Evolutionary conservation across 352 stramenopile species (phyloP), one percentile per base, ranked within the genome.

Genomic region (Phytophthora pisi): DNA sequence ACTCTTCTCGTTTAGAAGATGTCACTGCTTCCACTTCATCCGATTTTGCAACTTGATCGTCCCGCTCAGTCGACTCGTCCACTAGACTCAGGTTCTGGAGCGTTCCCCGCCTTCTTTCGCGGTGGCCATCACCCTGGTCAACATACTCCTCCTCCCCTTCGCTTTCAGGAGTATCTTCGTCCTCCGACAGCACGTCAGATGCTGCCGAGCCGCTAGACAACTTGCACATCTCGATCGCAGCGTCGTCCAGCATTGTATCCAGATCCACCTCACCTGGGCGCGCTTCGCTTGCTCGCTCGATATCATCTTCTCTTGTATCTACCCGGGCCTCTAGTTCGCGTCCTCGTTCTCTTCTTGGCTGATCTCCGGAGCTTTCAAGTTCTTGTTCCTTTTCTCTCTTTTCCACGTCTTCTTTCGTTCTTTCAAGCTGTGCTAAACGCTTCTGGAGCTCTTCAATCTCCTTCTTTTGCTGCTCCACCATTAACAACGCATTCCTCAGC

Each of bases 391-490:
- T 24, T n/a, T 52, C 30, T 20, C 36, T 20, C 10, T 59, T 18
- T 24, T 53, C 28, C 10, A 34, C 15, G 8, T 23, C 18, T 53
- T 61, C 30, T n/a, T 10, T 31, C 20, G 18, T 34, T 13, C 13
- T 16, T 58, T 79, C 57, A 18, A 62, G 55, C 13, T 38, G 57
- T 13, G 70, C 28, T 5, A 90, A 18, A 43, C 77, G 63, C 16
- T 63, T 57, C 51, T 77, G 82, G 15, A 91, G 73, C 43, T 88
- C 74, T 2, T 78, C n/a, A 55, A 95, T 93, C 57, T 95, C 86
- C 5, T 79, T 58, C 42, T 88, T 88, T 57, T 95, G 88, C 45
- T 82, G 82, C 43, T 81, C 77, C 51, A 93, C 75, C 52, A 92
- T 64, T 31, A 61, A 56, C 76, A 95, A 79, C 1, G 88, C 88